phyloP scores from a whole-genome alignment of 2,329 filamentous ascomycete species.

The Ophiocordyceps robertsii region DNA sequence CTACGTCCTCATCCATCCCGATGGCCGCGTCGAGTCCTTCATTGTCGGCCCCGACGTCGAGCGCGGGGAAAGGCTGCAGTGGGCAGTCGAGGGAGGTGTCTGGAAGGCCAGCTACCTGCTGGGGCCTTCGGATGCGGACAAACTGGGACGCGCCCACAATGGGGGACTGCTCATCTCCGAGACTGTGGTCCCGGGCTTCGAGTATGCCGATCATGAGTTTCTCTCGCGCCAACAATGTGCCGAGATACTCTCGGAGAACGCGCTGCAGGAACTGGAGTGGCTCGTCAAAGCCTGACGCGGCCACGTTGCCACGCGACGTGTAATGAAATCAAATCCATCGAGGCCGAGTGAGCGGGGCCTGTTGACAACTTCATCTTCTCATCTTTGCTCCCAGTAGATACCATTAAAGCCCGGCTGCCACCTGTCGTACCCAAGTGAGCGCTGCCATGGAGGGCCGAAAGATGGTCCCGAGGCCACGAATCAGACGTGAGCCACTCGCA shows the following conservation, averaged over 20 bases:
- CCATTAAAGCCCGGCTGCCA: too few relatives aligned
- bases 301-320: not conserved
- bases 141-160: constrained; percentile 21
- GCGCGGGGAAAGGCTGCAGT: constrained; percentile 48
- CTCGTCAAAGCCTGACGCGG: constrained; percentile 16
- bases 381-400: too few relatives aligned
- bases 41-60: constrained; percentile 45
- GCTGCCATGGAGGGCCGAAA: too few relatives aligned
- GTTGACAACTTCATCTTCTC: too few relatives aligned
- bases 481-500: too few relatives aligned
- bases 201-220: constrained; percentile 55
- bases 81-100: constrained; percentile 55
- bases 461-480: too few relatives aligned
- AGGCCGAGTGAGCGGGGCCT: too few relatives aligned
- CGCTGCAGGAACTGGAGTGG: constrained; percentile 33
- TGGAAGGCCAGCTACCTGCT: constrained; percentile 53
- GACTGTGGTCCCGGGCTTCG: constrained; percentile 55
- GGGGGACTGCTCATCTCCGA: constrained; percentile 51
- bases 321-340: too few relatives aligned
- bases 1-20: constrained; percentile 51
- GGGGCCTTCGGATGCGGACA: constrained; percentile 3
- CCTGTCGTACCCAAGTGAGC: too few relatives aligned
- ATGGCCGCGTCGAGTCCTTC: constrained; percentile 47
- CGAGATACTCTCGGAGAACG: constrained; percentile 36
- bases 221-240: constrained; percentile 35